Conservation (phyloP, 2,329 filamentous ascomycete genomes). For the Camillea tinctor region DNA sequence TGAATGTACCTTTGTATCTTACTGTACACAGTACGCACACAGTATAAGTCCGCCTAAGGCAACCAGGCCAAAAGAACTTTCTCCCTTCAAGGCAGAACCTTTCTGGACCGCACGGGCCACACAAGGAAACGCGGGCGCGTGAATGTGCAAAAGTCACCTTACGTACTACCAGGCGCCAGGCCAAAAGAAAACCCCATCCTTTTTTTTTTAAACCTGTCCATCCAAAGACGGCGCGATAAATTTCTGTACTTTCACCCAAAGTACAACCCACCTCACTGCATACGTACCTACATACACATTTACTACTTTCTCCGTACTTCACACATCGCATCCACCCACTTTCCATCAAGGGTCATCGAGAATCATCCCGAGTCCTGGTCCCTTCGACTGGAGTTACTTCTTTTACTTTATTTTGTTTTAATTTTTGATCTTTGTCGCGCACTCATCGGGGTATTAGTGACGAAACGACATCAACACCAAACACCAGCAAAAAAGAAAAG, state of each 20-base stretch:
- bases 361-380: background rate
- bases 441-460: background rate
- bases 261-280: conserved; percentile 32
- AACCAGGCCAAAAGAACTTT: background rate
- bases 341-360: background rate
- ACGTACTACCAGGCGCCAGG: background rate
- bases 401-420: background rate
- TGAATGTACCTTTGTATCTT: background rate
- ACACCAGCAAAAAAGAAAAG: background rate
- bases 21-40: background rate
- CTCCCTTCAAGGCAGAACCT: background rate
- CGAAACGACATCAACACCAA: background rate
- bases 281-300: background rate
- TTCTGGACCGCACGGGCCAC: no score
- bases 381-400: background rate
- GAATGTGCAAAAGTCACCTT: no score
- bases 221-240: conserved; percentile 28
- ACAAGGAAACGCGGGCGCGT: no score
- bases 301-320: background rate
- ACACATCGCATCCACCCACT: background rate
- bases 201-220: no score
- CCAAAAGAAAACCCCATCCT: conserved; percentile 37
- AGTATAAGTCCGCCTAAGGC: background rate
- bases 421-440: background rate
- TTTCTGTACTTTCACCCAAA: conserved; percentile 39